phyloP scores from a whole-genome alignment of 2,329 filamentous ascomycete species.

The Colletotrichum sp. region DNA sequence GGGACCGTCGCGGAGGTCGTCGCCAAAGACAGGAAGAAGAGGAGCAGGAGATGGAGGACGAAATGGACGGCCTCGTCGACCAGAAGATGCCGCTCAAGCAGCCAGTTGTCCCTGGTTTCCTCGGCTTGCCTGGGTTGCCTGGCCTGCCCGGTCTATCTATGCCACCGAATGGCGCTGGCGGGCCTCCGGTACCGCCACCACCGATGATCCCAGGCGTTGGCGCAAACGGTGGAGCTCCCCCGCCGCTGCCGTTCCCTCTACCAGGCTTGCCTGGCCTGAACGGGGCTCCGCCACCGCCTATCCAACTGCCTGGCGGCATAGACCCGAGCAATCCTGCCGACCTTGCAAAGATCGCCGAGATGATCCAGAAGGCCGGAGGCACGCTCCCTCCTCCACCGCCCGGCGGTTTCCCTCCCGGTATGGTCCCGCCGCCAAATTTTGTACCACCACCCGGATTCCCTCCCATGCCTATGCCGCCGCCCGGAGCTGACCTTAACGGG shows the following conservation, averaged over 20 bases:
- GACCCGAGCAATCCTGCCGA: conserved; percentile 67
- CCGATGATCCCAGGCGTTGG: conserved; percentile 58
- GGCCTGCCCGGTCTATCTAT: conserved; percentile 45
- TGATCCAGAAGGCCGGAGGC: conserved; percentile 70
- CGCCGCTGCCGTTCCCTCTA: conserved; percentile 59
- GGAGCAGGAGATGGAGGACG: conserved; percentile 91
- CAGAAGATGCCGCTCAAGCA: conserved; percentile 78
- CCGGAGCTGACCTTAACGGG: conserved; percentile 30
- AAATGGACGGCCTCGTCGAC: conserved; percentile 89
- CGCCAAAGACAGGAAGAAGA: conserved; percentile 88
- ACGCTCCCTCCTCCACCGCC: conserved; percentile 59
- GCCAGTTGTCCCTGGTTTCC: conserved; percentile 52
- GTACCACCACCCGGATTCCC: conserved; percentile 48
- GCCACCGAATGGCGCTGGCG: conserved; percentile 37
- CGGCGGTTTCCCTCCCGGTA: conserved; percentile 48
- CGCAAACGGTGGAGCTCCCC: conserved; percentile 39
- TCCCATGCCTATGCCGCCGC: conserved; percentile 34
- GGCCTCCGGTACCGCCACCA: conserved; percentile 34
- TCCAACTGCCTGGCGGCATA: conserved; percentile 54
- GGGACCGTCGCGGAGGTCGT: conserved; percentile 79
- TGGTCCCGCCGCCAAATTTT: conserved; percentile 51
- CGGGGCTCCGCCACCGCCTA: conserved; percentile 49
- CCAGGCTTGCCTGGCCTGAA: conserved; percentile 53
- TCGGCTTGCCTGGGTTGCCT: conserved; percentile 61
- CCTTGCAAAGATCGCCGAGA: conserved; percentile 64